These are phyloP conservation scores for Psilocybe tampanensis DNA, from an alignment of 768 basidiomycete genomes.

Conservation along the genomic window DNA sequence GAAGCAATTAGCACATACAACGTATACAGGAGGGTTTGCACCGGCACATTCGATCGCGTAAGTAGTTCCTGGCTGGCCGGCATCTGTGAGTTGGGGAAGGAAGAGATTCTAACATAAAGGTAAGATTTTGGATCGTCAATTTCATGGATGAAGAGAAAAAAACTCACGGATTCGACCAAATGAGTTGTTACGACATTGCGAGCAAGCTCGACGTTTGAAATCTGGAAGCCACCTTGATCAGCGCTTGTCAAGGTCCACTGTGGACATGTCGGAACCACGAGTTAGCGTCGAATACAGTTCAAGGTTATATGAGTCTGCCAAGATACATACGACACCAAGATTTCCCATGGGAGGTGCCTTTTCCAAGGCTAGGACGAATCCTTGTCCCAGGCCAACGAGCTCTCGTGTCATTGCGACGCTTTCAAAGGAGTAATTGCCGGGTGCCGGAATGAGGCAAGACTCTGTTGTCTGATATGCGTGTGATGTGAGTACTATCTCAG, in stretches of 20 bases:
- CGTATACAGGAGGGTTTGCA: neutral
- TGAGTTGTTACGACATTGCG: slow-evolving; percentile 7
- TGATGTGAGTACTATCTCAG: neutral
- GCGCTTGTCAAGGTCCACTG: slow-evolving; percentile 15
- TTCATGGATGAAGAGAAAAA: neutral
- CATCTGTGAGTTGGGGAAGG: neutral
- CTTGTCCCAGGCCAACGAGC: slow-evolving; percentile 6
- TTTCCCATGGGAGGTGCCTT: slow-evolving; percentile 12
- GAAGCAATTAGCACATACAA: neutral
- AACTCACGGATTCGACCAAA: slow-evolving; percentile 4
- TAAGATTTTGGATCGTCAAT: neutral
- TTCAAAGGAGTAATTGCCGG: slow-evolving; percentile 12
- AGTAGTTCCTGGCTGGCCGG: neutral
- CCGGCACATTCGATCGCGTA: slow-evolving; percentile 13
- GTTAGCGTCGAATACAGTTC: too few species aligned
- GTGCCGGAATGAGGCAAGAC: slow-evolving; percentile 2
- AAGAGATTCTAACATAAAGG: neutral
- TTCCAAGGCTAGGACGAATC: slow-evolving; percentile 3
- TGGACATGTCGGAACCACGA: neutral
- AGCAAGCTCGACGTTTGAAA: slow-evolving; percentile 6
- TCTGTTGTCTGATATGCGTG: neutral
- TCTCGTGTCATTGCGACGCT: slow-evolving; percentile 8
- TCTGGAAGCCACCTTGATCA: slow-evolving; percentile 6
- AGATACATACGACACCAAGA: slow-evolving; percentile 6
- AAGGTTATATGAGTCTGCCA: neutral